Evolutionary conservation across 805 yeast species (phyloP).

Genomic region (Jamesozyma gamospora): DNA sequence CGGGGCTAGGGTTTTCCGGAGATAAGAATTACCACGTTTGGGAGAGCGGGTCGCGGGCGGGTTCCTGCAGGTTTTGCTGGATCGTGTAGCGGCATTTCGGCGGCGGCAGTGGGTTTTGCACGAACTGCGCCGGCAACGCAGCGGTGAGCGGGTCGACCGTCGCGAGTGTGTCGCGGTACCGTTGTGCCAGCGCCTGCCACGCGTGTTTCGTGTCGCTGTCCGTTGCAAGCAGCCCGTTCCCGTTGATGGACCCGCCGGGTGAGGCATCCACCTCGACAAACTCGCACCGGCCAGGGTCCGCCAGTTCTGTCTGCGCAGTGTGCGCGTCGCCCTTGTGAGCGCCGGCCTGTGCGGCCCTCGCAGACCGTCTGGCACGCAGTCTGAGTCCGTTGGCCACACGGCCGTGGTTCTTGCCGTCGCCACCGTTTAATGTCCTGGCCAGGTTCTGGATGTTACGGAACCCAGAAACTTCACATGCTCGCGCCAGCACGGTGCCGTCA

Average conservation of each 20-base stretch:
- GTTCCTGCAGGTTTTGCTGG: slow-evolving; percentile 11
- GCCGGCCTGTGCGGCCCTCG: neutral
- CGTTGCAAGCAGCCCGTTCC: slow-evolving; percentile 72
- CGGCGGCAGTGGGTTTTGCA: neutral
- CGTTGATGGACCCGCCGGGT: slow-evolving; percentile 95
- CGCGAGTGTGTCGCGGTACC: neutral
- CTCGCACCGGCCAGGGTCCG: slow-evolving; percentile 61
- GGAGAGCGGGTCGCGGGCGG: slow-evolving; percentile 7
- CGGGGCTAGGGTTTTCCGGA: neutral
- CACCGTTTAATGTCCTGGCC: slow-evolving; percentile 41
- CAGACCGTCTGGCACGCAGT: too few species aligned
- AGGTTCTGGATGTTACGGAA: slow-evolving; percentile 90
- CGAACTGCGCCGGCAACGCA: neutral
- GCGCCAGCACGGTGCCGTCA: slow-evolving; percentile 34
- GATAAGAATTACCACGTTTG: slow-evolving; percentile 11
- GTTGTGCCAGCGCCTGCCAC: neutral
- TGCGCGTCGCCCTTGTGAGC: neutral
- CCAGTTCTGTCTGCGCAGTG: slow-evolving; percentile 12
- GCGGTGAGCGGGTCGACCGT: neutral
- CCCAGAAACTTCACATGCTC: slow-evolving; percentile 72
- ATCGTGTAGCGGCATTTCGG: slow-evolving; percentile 2
- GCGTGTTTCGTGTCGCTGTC: slow-evolving; percentile 11
- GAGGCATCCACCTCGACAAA: slow-evolving; percentile 96
- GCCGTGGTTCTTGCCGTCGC: too few species aligned
- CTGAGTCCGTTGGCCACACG: too few species aligned